Base-by-base conservation (phyloP, 768 basidiomycete genomes). In the Clavulina sp. region DNA sequence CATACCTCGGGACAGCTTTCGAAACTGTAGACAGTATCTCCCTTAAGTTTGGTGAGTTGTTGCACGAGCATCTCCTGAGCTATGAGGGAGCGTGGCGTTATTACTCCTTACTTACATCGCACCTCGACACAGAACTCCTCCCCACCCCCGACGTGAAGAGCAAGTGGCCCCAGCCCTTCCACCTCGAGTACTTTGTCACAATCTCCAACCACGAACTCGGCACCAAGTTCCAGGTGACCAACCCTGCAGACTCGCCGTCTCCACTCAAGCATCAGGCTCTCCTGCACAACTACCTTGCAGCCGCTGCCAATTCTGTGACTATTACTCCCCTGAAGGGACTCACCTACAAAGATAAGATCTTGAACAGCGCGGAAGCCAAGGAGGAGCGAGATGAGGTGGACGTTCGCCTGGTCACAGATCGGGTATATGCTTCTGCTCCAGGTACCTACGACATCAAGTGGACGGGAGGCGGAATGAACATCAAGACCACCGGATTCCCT, bases 221-320 rank as follows among this genome's bases (percentile, higher is more conserved):
- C 56, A 86, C 88, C 32, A 77, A 81, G 60, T 71, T 95, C 4
- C 80, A 84, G 60, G 82, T 97, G 56, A 71, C 71, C 56, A 93
- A 95, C 61, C 71, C 76, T 0, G 77, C 76, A 4, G 59, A 65
- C 1, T 67, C 70, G 16, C 64, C 64, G 21, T 63, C 62, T 48
- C 65, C 61, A 3, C 72, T 96, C 38, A 77, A 81, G 61, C 97
- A 93, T 70, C 95, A 99, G 63, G 84, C 89, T 1, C 72, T 97
- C 41, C 73, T 99, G 50, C 95, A 99, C 66, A 89, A 77, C 47
- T 99, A 99, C 66, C 73, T 95, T 57, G 52, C 50, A 26, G 44
- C 58, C 75, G 81, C 41, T 66, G 78, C 16, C 64, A 73, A 53
- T 59, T 76, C 64, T 3, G 76, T 77, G n/a, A 64, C 73, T 2